Evolutionary conservation across 2,329 filamentous ascomycete species (phyloP), one percentile per base, ranked within the genome.

Genomic region (Diaporthe sp.): DNA sequence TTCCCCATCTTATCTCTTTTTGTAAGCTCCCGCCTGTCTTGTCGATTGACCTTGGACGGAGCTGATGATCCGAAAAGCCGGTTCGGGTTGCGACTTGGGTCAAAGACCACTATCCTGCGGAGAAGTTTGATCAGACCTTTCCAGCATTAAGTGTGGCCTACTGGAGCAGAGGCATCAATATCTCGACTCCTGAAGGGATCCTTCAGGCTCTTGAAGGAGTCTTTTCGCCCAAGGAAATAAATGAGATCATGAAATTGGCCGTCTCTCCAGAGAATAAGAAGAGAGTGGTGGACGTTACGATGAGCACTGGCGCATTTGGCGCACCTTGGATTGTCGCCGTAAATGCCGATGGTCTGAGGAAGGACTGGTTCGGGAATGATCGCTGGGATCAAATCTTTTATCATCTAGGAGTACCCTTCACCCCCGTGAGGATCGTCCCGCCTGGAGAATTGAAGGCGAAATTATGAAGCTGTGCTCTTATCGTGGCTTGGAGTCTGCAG

Each of bases 41-140:
- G 56, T 5, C 12, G 22, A 37, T 25, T 39, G 56, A n/a, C 17
- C 32, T 17, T 27, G 35, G 12, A 13, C 56, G 56, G 56, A 37
- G n/a, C 58, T 61, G 77, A 88, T 88, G 77, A 89, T 85, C 6
- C 37, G 5, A 30, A 30, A 39, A 61, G 56, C 58, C 58, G 35
- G 58, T 61, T 22, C n/a, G 58, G n/a, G 58, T 61, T 27, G 58
- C 58, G n/a, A 39, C 35, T 27, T 61, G 37, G 35, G 35, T 61
- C n/a, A 61, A 61, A 30, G 58, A 61, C 35, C 58, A 42, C 13
- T 61, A 61, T 30, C 58, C 58, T 9, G 58, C n/a, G 37, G 58
- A 42, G 9, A 61, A 61, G 7, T 61, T 61, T 42, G 58, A 61
- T 2, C 58, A 61, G 37, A 61, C 58, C 35, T 61, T 61, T 42